Evolutionary conservation across 768 basidiomycete species (phyloP).

Genomic region (Trametes cingulata): DNA sequence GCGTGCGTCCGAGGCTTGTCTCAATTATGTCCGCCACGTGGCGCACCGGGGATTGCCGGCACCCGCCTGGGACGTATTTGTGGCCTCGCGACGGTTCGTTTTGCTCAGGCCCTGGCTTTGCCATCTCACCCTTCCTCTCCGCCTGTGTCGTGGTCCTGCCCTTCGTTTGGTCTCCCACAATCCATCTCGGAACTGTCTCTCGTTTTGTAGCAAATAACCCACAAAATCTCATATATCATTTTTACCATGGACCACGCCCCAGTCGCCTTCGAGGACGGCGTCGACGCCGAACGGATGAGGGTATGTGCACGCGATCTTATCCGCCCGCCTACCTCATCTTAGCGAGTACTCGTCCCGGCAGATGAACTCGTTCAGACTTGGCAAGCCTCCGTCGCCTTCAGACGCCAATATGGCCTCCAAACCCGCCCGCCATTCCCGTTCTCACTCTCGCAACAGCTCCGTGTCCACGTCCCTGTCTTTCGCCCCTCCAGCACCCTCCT

Average conservation of each 20-base stretch:
- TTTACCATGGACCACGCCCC: conserved; percentile 43
- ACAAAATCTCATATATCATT: conserved; percentile 22
- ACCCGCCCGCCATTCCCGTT: conserved; percentile 55
- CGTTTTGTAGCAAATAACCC: conserved; percentile 35
- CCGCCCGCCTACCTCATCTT: not conserved
- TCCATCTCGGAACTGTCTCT: conserved; percentile 38
- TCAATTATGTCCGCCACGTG: conserved; percentile 8
- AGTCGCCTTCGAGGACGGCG: conserved; percentile 34
- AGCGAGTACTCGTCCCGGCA: conserved; percentile 29
- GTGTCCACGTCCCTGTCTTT: conserved; percentile 41
- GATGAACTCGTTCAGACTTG: conserved; percentile 77
- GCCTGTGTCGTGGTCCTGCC: conserved; percentile 34
- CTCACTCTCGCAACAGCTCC: conserved; percentile 69
- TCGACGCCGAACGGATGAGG: conserved; percentile 44
- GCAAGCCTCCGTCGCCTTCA: conserved; percentile 37
- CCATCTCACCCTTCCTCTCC: conserved; percentile 8
- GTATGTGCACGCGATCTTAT: conserved; percentile 28
- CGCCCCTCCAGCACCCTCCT: conserved; percentile 27
- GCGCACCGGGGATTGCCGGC: conserved; percentile 5
- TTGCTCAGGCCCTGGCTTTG: conserved; percentile 16
- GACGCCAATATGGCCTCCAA: conserved; percentile 41
- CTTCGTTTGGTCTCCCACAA: conserved; percentile 38
- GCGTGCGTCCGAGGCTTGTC: not conserved
- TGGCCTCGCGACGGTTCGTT: conserved; percentile 1
- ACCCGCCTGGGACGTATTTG: not conserved